A percentile compares a stretch with the other conserved stretches of the same genome.
Evolutionary conservation across 2,329 filamentous ascomycete species (phyloP).

Genomic region (Aspergillus arachidicola): DNA sequence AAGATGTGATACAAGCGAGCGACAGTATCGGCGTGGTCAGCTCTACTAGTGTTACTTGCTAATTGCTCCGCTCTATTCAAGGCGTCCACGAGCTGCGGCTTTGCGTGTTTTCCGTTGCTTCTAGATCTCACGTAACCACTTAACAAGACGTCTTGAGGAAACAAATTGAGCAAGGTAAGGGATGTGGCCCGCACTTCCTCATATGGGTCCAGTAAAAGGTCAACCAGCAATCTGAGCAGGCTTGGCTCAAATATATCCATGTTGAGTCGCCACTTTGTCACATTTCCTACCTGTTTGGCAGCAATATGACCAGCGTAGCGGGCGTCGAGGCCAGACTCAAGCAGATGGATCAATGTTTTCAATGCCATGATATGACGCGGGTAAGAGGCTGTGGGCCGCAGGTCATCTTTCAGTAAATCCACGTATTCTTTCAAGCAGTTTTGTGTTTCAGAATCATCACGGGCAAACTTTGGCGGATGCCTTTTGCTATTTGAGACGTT

Average conservation of each 20-base stretch:
- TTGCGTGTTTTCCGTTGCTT: constrained; percentile 20
- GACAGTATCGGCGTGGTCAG: constrained; percentile 89
- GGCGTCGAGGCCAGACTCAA: constrained; percentile 68
- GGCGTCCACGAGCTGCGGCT: constrained; percentile 33
- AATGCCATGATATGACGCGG: constrained; percentile 83
- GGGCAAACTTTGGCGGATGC: constrained; percentile 36
- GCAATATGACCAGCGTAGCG: constrained; percentile 40
- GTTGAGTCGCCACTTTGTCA: constrained; percentile 54
- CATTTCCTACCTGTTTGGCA: constrained; percentile 53
- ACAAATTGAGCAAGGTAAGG: constrained; percentile 47
- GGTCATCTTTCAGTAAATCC: constrained; percentile 69
- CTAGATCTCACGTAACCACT: constrained; percentile 8
- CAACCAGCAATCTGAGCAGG: constrained; percentile 63
- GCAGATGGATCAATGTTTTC: constrained; percentile 68
- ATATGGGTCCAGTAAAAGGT: constrained; percentile 85
- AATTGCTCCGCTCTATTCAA: constrained; percentile 39
- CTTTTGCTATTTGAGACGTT: constrained; percentile 17
- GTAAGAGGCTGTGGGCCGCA: constrained; percentile 82
- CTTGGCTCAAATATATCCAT: constrained; percentile 46
- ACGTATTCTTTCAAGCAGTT: constrained; percentile 75
- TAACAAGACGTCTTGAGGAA: constrained; percentile 35
- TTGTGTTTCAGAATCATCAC: constrained; percentile 53
- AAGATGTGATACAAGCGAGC: constrained; percentile 74
- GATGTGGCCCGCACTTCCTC: constrained; percentile 77
- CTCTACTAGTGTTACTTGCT: constrained; percentile 68